Evolutionary conservation across 345 rosid genomes (phyloP).

Genomic region (Theobroma cacao): DNA sequence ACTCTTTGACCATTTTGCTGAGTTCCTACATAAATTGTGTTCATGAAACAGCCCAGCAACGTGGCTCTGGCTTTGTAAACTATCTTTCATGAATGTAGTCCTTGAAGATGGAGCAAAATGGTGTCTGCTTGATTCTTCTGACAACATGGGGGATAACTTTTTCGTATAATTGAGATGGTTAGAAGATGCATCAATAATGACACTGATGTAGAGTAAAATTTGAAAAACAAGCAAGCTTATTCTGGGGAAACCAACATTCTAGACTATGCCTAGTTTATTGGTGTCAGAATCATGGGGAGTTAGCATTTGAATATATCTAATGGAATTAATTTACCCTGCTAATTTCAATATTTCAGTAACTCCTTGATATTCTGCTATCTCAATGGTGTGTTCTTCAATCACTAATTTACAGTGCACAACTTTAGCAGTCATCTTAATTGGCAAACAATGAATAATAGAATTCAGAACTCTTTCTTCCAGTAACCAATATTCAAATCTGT

Average conservation of each 20-base stretch:
- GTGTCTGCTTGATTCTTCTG: background rate
- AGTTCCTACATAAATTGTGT: background rate
- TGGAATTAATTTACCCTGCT: background rate
- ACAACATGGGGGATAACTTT: background rate
- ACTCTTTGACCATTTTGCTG: background rate
- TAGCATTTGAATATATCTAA: background rate
- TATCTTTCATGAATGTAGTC: background rate
- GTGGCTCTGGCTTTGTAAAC: background rate
- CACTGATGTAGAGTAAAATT: background rate
- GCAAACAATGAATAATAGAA: background rate
- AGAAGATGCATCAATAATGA: background rate
- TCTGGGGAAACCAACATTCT: background rate
- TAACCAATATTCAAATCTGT: background rate
- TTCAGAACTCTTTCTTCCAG: background rate
- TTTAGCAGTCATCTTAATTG: background rate
- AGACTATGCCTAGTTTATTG: background rate
- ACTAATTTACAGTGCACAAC: background rate
- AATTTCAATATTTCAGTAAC: background rate
- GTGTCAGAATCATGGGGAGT: background rate
- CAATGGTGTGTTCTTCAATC: background rate
- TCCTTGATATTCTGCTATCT: background rate
- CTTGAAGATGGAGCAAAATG: background rate
- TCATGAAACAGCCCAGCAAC: background rate
- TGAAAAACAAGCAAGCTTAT: background rate
- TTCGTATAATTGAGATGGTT: background rate